phyloP scores from a whole-genome alignment of 2,329 filamentous ascomycete genomes.

The Fusarium luffae region DNA sequence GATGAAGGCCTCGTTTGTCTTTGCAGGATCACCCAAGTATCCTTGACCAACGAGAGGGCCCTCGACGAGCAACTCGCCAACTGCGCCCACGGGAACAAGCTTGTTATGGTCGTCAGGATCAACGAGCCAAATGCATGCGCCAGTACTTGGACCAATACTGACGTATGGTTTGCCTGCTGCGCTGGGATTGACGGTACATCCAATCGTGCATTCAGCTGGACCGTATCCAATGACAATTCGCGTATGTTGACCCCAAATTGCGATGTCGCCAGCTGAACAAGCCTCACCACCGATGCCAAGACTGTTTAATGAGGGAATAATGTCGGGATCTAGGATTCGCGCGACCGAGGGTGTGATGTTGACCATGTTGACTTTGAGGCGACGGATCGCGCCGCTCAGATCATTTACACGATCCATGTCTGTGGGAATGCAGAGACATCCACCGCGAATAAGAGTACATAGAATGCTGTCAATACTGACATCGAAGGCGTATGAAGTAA shows the following conservation, averaged over 20 bases:
- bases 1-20: slow-evolving; percentile 69
- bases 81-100: slow-evolving; percentile 59
- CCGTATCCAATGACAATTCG: slow-evolving; percentile 64
- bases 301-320: slow-evolving; percentile 59
- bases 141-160: slow-evolving; percentile 60
- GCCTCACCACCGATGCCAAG: slow-evolving; percentile 63
- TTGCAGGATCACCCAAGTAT: slow-evolving; percentile 68
- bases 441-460: slow-evolving; percentile 61
- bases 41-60: slow-evolving; percentile 71
- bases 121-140: slow-evolving; percentile 63
- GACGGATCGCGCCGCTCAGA: slow-evolving; percentile 57
- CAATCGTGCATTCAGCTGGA: slow-evolving; percentile 65
- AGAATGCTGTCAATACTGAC: slow-evolving; percentile 66
- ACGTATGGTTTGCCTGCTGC: slow-evolving; percentile 50
- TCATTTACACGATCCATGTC: slow-evolving; percentile 65
- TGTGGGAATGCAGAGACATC: slow-evolving; percentile 65
- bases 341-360: slow-evolving; percentile 63
- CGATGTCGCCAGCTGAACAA: slow-evolving; percentile 62
- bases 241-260: slow-evolving; percentile 58
- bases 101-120: slow-evolving; percentile 59
- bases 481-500: slow-evolving; percentile 65
- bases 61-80: slow-evolving; percentile 66
- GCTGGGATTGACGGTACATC: slow-evolving; percentile 60
- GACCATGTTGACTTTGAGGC: slow-evolving; percentile 59
- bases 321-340: slow-evolving; percentile 57